phyloP scores from a whole-genome alignment of 2,329 filamentous ascomycete species.

The Venturia asperata region DNA sequence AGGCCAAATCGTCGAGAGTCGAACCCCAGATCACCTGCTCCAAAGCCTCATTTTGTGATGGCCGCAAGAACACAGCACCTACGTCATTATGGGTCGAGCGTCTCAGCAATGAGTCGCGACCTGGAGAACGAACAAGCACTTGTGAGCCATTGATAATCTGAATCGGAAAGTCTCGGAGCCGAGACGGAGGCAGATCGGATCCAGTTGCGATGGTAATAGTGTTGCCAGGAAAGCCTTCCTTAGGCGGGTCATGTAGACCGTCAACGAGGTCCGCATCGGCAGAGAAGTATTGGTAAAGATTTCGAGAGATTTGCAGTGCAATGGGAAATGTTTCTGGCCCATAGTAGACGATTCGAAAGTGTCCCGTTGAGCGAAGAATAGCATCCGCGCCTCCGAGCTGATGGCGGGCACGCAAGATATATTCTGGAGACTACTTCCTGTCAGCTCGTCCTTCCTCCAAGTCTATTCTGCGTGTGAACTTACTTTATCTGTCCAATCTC shows the following conservation, averaged over 20 bases:
- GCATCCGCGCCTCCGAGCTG: slow-evolving; percentile 48
- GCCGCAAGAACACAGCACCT: slow-evolving; percentile 47
- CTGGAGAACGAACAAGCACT: slow-evolving; percentile 2
- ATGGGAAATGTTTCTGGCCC: slow-evolving; percentile 30
- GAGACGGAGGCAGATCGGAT: slow-evolving; percentile 23
- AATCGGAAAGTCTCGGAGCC: slow-evolving; percentile 29
- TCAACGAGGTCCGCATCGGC: slow-evolving; percentile 43
- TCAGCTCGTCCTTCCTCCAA: background rate
- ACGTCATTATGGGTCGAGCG: slow-evolving; percentile 2
- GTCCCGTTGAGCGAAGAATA: slow-evolving; percentile 43
- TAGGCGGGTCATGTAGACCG: background rate
- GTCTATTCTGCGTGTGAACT: background rate
- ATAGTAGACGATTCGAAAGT: slow-evolving; percentile 38
- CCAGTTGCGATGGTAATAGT: slow-evolving; percentile 37
- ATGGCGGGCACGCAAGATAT: background rate
- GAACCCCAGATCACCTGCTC: slow-evolving; percentile 52
- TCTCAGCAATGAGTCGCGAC: background rate
- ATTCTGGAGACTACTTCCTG: background rate
- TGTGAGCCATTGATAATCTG: slow-evolving; percentile 20
- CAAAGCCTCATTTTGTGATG: slow-evolving; percentile 40
- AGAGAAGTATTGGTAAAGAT: slow-evolving; percentile 51
- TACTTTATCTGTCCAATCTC: slow-evolving; percentile 12
- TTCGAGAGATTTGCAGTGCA: slow-evolving; percentile 50
- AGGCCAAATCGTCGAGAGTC: slow-evolving; percentile 40
- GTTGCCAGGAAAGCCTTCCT: slow-evolving; percentile 34